A percentile compares a stretch with the other conserved stretches of the same genome.
Conservation (phyloP, 345 rosid species). For the Brassica napus region DNA sequence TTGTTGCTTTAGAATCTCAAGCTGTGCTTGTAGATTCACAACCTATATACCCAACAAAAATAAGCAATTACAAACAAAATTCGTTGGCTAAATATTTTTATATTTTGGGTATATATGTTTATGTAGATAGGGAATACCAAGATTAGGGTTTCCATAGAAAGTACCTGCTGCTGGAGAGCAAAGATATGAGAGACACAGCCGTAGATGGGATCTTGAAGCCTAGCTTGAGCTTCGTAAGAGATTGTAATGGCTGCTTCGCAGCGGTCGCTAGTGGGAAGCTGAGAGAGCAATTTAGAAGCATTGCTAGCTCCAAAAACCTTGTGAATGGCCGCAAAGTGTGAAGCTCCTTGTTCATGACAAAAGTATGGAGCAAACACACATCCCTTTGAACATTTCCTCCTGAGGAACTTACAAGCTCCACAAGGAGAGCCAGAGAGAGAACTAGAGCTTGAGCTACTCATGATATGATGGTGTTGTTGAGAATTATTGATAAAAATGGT, state of each 20-base stretch:
- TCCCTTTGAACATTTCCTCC: constrained; percentile 87
- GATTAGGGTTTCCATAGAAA: constrained; percentile 33
- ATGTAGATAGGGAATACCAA: background rate
- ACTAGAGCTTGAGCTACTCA: constrained; percentile 44
- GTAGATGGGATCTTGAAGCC: constrained; percentile 94
- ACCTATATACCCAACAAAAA: constrained; percentile 54
- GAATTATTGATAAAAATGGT: background rate
- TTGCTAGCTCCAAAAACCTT: constrained; percentile 98
- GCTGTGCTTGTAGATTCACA: constrained; percentile 81
- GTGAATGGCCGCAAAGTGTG: constrained; percentile 90
- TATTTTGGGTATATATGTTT: background rate
- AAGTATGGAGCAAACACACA: constrained; percentile 98
- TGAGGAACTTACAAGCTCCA: constrained; percentile 96
- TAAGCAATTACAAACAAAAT: background rate
- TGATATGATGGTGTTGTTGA: constrained; percentile 21
- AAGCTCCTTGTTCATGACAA: constrained; percentile 90
- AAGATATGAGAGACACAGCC: constrained; percentile 96
- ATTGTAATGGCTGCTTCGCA: constrained; percentile 89
- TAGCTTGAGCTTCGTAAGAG: constrained; percentile 95
- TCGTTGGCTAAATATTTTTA: background rate
- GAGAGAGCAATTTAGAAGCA: constrained; percentile 79
- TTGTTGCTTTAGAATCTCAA: constrained; percentile 81
- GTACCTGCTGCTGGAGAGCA: constrained; percentile 93
- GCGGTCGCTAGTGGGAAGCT: constrained; percentile 72
- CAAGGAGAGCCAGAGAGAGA: constrained; percentile 76